These are phyloP conservation scores for Aspergillus felis DNA, from an alignment of 2,329 filamentous ascomycete genomes.

Conservation along the genomic window DNA sequence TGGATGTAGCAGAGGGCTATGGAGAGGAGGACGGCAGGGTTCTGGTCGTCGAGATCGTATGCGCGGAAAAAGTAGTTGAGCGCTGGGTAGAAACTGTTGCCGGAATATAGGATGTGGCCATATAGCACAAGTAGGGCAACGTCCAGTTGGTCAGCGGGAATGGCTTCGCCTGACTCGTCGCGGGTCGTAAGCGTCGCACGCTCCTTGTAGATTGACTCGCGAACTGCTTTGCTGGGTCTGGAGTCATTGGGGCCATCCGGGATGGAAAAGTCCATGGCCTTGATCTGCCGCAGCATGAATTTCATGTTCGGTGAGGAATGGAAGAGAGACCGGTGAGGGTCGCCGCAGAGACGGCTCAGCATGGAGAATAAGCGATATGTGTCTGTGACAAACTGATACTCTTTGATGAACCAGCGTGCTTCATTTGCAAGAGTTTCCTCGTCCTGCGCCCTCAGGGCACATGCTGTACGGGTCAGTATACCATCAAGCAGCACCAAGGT, in stretches of 20 bases:
- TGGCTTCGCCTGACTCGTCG: constrained; percentile 33
- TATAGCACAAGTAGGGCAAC: constrained; percentile 81
- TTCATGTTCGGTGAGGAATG: constrained; percentile 81
- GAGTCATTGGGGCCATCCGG: constrained; percentile 45
- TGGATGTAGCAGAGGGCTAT: constrained; percentile 84
- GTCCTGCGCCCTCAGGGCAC: constrained; percentile 76
- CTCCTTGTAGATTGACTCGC: constrained; percentile 42
- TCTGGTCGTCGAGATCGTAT: constrained; percentile 66
- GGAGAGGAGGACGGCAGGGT: constrained; percentile 74
- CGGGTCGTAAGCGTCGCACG: constrained; percentile 39
- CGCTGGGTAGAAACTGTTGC: constrained; percentile 77
- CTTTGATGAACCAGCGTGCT: constrained; percentile 78
- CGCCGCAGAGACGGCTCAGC: constrained; percentile 71
- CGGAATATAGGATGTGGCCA: constrained; percentile 81
- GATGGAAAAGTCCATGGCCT: constrained; percentile 74
- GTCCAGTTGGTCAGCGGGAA: constrained; percentile 57
- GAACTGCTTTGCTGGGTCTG: constrained; percentile 25
- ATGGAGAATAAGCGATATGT: constrained; percentile 78
- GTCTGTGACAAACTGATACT: constrained; percentile 74
- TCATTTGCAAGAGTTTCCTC: constrained; percentile 69
- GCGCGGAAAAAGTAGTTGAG: constrained; percentile 84
- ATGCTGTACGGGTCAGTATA: constrained; percentile 51
- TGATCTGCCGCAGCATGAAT: constrained; percentile 86
- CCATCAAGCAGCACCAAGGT: neutral
- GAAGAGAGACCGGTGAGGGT: constrained; percentile 60